Percentiles rank a stretch among this genome's conserved stretches.
Conservation (phyloP, 2,329 filamentous ascomycete species). For the Claviceps spartinae region DNA sequence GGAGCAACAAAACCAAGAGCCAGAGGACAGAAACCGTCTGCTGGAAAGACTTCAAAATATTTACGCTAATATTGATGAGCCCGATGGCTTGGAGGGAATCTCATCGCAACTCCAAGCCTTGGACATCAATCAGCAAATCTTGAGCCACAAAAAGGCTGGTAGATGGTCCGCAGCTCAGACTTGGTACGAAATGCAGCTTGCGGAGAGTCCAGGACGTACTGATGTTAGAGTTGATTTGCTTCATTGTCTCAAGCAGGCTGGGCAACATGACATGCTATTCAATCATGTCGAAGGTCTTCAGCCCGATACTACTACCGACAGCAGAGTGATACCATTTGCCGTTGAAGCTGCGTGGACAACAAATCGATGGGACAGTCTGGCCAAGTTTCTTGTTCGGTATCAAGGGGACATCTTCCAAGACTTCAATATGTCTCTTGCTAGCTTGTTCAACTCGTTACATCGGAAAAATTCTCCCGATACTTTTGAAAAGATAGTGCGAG, state of each 20-base stretch:
- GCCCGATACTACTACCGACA: slow-evolving; percentile 34
- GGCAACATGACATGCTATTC: slow-evolving; percentile 78
- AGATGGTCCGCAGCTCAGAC: slow-evolving; percentile 90
- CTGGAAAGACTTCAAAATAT: slow-evolving; percentile 78
- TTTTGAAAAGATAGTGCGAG: slow-evolving; percentile 45
- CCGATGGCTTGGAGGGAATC: slow-evolving; percentile 89
- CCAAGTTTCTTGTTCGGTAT: slow-evolving; percentile 48
- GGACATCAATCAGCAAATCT: slow-evolving; percentile 85
- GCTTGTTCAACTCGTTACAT: slow-evolving; percentile 44
- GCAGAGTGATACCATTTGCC: slow-evolving; percentile 65
- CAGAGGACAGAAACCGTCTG: slow-evolving; percentile 46
- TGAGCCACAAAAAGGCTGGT: slow-evolving; percentile 85
- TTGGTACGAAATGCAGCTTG: slow-evolving; percentile 89
- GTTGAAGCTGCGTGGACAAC: slow-evolving; percentile 89
- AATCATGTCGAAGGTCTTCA: slow-evolving; percentile 75
- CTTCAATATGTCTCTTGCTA: slow-evolving; percentile 72
- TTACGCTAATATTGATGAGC: slow-evolving; percentile 95
- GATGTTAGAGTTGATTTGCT: slow-evolving; percentile 75
- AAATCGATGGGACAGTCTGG: slow-evolving; percentile 63
- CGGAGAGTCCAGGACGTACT: slow-evolving; percentile 60
- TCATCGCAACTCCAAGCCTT: slow-evolving; percentile 74
- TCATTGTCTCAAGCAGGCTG: slow-evolving; percentile 85
- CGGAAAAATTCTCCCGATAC: slow-evolving; percentile 32
- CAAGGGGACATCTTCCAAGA: slow-evolving; percentile 38
- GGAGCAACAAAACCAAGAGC: slow-evolving; percentile 29